These are phyloP conservation scores for Kwoniella newhampshirensis DNA, from an alignment of 768 basidiomycete species.

Conservation along the genomic window DNA sequence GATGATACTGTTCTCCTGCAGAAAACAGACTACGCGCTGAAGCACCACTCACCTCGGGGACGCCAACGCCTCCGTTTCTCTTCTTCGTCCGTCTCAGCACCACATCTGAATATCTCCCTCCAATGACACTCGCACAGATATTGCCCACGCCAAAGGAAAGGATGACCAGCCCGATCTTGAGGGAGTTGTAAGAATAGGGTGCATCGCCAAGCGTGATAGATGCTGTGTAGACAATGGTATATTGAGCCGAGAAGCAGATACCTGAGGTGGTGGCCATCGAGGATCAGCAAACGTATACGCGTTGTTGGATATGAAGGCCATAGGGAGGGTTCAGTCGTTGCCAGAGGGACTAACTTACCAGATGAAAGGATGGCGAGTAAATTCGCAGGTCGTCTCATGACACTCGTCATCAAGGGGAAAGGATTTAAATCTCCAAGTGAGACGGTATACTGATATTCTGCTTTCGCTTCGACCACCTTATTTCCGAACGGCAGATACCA, in stretches of 20 bases:
- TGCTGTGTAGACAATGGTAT: constrained; percentile 71
- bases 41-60: constrained; percentile 69
- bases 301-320: background rate
- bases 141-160: constrained; percentile 68
- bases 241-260: constrained; percentile 69
- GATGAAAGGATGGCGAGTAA: constrained; percentile 65
- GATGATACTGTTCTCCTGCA: too few species aligned
- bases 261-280: too few species aligned
- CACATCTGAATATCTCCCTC: constrained; percentile 64
- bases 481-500: constrained; percentile 12
- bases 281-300: background rate
- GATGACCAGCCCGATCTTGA: constrained; percentile 73
- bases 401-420: constrained; percentile 61
- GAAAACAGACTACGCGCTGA: too few species aligned
- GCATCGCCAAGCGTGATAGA: constrained; percentile 63
- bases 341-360: constrained; percentile 61
- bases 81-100: constrained; percentile 57
- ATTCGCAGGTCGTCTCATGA: constrained; percentile 68
- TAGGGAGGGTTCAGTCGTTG: too few species aligned
- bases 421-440: constrained; percentile 75
- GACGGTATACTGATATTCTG: constrained; percentile 57
- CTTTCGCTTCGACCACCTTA: constrained; percentile 21
- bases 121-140: constrained; percentile 61
- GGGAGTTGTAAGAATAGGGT: constrained; percentile 66
- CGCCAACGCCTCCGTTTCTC: constrained; percentile 57